These are phyloP conservation scores for Gloeopeniophorella convolvens DNA, from an alignment of 768 basidiomycete genomes.

Conservation along the genomic window DNA sequence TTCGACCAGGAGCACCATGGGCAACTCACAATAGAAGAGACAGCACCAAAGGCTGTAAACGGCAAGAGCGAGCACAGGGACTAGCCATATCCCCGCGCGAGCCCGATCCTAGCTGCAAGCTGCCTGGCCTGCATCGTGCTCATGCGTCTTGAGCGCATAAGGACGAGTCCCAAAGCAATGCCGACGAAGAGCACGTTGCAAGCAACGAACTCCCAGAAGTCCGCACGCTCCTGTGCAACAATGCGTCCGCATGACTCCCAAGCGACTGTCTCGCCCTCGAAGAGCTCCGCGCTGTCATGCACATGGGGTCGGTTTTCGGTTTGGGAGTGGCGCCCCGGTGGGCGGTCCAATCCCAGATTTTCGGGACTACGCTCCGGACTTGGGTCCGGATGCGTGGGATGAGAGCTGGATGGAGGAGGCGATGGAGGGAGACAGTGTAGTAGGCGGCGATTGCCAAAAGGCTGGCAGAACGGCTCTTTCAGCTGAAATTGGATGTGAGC, in stretches of 20 bases:
- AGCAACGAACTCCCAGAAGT: slow-evolving; percentile 88
- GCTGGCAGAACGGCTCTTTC: slow-evolving; percentile 85
- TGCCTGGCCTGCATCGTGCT: slow-evolving; percentile 72
- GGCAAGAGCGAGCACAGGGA: slow-evolving; percentile 4
- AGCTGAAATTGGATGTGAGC: slow-evolving; percentile 39
- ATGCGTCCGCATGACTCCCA: slow-evolving; percentile 95
- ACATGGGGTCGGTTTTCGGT: slow-evolving; percentile 7
- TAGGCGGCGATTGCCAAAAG: slow-evolving; percentile 89
- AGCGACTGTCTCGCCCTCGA: slow-evolving; percentile 59
- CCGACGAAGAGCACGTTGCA: slow-evolving; percentile 72
- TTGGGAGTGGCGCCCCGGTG: slow-evolving; percentile 10
- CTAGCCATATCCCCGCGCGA: slow-evolving; percentile 28
- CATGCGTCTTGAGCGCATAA: slow-evolving; percentile 61
- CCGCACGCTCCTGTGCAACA: slow-evolving; percentile 65
- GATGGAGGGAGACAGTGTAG: slow-evolving; percentile 63
- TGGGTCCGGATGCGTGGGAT: slow-evolving; percentile 4
- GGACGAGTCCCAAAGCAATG: slow-evolving; percentile 57
- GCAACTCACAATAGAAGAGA: slow-evolving; percentile 8
- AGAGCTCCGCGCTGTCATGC: slow-evolving; percentile 14
- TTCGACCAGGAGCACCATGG: too few species aligned
- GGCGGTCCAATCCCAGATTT: slow-evolving; percentile 18
- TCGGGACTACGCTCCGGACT: slow-evolving; percentile 19
- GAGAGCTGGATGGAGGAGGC: slow-evolving; percentile 5
- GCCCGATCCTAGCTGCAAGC: slow-evolving; percentile 81
- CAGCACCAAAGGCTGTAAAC: not conserved